Conservation (phyloP, 78 protist species). For the Planoprotostelium fungivorum region DNA sequence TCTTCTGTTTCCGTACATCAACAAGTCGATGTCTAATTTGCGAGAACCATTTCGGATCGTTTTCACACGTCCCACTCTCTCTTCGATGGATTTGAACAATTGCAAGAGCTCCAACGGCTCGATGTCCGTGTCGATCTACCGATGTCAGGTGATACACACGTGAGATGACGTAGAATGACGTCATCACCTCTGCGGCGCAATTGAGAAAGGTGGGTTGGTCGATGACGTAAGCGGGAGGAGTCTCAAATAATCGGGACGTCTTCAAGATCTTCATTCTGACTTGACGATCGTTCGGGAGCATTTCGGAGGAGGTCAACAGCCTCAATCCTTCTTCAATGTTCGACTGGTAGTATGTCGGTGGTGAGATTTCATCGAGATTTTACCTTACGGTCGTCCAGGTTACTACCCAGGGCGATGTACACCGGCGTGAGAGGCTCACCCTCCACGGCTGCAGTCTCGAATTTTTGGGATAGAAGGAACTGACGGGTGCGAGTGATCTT, state of each 20-base stretch:
- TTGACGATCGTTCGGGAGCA: neutral
- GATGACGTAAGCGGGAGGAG: constrained; percentile 47
- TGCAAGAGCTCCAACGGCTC: constrained; percentile 38
- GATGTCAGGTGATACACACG: neutral
- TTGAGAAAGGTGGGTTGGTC: constrained; percentile 63
- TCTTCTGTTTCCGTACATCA: constrained; percentile 26
- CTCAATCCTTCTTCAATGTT: neutral
- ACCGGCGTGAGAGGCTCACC: neutral
- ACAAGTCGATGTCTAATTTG: constrained; percentile 69
- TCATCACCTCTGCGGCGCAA: constrained; percentile 25
- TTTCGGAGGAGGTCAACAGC: neutral
- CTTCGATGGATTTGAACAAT: constrained; percentile 40
- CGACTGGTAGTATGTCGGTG: neutral
- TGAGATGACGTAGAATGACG: neutral
- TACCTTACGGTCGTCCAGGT: constrained; percentile 28
- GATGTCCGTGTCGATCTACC: constrained; percentile 14
- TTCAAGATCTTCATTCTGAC: constrained; percentile 2
- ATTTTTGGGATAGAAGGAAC: constrained; percentile 17
- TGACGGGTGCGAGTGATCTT: constrained; percentile 29
- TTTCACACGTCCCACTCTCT: constrained; percentile 38
- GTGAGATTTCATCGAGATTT: constrained; percentile 11
- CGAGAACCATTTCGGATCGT: constrained; percentile 67
- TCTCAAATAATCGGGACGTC: constrained; percentile 65
- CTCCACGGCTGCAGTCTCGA: neutral
- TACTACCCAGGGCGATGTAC: constrained; percentile 41